These are phyloP conservation scores for Apium graveolens DNA, from an alignment of 129 eudicot genomes.

Conservation along the genomic window DNA sequence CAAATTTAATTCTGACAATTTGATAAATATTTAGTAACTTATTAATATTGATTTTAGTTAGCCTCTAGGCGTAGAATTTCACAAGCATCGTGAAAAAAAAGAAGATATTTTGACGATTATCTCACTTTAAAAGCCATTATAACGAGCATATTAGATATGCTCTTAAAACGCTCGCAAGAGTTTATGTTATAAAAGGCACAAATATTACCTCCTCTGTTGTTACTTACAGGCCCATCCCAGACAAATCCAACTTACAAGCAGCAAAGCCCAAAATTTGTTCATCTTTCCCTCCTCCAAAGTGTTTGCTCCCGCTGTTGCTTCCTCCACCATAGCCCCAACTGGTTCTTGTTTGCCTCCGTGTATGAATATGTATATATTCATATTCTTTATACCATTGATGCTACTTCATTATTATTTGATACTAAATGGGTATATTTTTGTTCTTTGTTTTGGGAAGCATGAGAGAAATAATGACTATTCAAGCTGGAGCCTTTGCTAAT, in stretches of 20 bases:
- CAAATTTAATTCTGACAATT: no score
- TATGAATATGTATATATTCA: background rate
- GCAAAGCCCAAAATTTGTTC: background rate
- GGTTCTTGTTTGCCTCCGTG: background rate
- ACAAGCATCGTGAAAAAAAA: no score
- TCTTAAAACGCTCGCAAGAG: no score
- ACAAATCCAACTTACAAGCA: background rate
- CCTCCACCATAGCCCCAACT: background rate
- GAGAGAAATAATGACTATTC: slow-evolving; percentile 76
- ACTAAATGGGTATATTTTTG: background rate
- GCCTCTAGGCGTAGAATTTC: no score
- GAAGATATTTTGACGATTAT: no score
- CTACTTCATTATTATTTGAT: background rate
- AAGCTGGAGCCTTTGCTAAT: slow-evolving; percentile 78
- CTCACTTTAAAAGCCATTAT: no score
- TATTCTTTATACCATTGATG: background rate
- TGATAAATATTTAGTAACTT: no score
- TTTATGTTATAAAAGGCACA: no score
- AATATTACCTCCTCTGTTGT: no score
- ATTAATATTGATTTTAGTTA: no score
- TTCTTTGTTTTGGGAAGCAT: slow-evolving; percentile 22
- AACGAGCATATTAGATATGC: no score
- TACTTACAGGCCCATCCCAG: background rate
- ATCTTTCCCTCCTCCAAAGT: background rate
- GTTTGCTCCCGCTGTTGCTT: background rate